Conservation (phyloP, 2,329 filamentous ascomycete genomes). For the Colletotrichum abscissum region DNA sequence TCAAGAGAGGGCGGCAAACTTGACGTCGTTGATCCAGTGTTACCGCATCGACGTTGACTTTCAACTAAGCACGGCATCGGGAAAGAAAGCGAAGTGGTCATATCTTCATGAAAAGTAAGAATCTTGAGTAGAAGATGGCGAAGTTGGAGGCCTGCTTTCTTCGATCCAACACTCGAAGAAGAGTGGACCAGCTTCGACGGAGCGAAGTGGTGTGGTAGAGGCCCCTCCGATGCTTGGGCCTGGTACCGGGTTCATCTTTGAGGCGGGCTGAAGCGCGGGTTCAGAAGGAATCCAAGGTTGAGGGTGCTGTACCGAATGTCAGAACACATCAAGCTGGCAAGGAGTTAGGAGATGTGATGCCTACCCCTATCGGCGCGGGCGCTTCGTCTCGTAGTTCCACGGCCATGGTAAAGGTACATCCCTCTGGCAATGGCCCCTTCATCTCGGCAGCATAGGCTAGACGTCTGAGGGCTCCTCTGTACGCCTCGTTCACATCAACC, state of each 20-base stretch:
- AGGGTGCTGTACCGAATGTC: constrained; percentile 56
- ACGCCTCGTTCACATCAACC: constrained; percentile 76
- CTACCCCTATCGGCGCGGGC: constrained; percentile 67
- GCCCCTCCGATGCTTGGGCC: constrained; percentile 47
- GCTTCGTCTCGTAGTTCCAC: constrained; percentile 76
- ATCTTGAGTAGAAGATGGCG: constrained; percentile 21
- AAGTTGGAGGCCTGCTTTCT: constrained; percentile 56
- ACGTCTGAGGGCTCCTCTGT: constrained; percentile 74
- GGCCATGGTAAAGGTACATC: constrained; percentile 81
- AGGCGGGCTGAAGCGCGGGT: constrained; percentile 55
- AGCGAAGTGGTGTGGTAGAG: constrained; percentile 61
- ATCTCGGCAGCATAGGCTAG: constrained; percentile 70
- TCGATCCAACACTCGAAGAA: constrained; percentile 76
- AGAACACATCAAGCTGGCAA: constrained; percentile 1
- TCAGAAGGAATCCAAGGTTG: constrained; percentile 71
- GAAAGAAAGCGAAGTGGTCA: background rate
- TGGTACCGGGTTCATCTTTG: constrained; percentile 43
- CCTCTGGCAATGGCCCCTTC: constrained; percentile 67
- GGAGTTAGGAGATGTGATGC: constrained; percentile 39
- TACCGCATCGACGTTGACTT: background rate
- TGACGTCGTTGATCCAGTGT: background rate
- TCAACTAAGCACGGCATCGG: background rate
- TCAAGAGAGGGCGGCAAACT: background rate
- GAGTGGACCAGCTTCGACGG: constrained; percentile 68
- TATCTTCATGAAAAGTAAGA: constrained; percentile 20